These are phyloP conservation scores for Solidago caesia DNA, from an alignment of 129 eudicot species.

Conservation along the genomic window DNA sequence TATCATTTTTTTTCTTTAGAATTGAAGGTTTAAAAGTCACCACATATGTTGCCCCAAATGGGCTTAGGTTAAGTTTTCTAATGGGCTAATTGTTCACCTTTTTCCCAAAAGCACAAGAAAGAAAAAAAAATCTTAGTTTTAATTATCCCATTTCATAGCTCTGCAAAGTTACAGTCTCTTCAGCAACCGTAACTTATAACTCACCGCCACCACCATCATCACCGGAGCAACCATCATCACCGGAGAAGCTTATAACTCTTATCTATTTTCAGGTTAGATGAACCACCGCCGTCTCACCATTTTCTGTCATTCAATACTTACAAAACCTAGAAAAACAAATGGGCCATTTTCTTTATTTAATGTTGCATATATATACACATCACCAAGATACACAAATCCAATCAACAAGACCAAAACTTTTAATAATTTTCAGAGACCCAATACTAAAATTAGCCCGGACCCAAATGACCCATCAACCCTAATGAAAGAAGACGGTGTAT, in stretches of 20 bases:
- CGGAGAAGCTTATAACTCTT: not conserved
- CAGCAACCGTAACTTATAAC: not conserved
- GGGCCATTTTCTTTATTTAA: slow-evolving; percentile 37
- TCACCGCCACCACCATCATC: slow-evolving; percentile 18
- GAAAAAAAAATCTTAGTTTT: too few species aligned
- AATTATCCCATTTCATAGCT: too few species aligned
- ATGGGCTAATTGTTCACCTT: too few species aligned
- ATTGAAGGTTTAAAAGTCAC: too few species aligned
- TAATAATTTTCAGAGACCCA: slow-evolving; percentile 25
- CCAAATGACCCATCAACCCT: slow-evolving; percentile 77
- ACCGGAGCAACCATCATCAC: slow-evolving; percentile 17
- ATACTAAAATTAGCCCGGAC: slow-evolving; percentile 22
- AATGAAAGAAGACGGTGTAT: slow-evolving; percentile 85
- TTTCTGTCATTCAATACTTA: slow-evolving; percentile 37
- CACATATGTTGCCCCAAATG: too few species aligned
- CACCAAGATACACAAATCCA: slow-evolving; percentile 28
- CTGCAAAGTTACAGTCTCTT: not conserved
- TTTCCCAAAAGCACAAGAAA: too few species aligned
- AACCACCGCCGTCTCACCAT: slow-evolving; percentile 38
- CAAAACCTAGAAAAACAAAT: slow-evolving; percentile 30
- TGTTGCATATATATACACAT: slow-evolving; percentile 45
- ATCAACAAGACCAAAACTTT: slow-evolving; percentile 16
- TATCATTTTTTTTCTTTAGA: too few species aligned
- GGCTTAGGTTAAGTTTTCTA: too few species aligned
- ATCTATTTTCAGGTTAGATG: slow-evolving; percentile 39